Conservation (phyloP, 306 rosid genomes). For the Cucurbita maxima region DNA sequence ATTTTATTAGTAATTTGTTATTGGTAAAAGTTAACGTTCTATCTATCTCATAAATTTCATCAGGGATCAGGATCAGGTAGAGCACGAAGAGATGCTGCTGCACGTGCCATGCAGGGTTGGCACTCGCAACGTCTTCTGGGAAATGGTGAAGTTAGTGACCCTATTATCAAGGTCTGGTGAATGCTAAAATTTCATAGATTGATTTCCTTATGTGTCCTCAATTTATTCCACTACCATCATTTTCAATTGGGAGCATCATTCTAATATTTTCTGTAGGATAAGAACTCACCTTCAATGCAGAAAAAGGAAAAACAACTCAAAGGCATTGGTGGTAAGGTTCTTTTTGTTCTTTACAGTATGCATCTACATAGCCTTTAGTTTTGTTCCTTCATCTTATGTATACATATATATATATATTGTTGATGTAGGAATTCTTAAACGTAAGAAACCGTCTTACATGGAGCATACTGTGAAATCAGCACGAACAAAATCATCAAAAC, state of each 20-base stretch:
- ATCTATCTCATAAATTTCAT: not conserved
- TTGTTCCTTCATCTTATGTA: conserved; percentile 10
- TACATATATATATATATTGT: not conserved
- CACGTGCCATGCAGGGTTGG: conserved; percentile 99
- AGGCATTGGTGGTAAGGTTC: conserved; percentile 63
- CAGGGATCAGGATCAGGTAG: conserved; percentile 83
- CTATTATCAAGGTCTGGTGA: conserved; percentile 66
- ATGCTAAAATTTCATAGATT: conserved; percentile 11
- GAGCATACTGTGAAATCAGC: conserved; percentile 62
- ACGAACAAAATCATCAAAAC: conserved; percentile 58
- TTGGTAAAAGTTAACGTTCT: not conserved
- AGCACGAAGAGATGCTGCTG: conserved; percentile 94
- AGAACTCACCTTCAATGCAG: conserved; percentile 48
- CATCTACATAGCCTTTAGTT: not conserved
- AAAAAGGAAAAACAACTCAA: conserved; percentile 94
- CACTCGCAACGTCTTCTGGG: conserved; percentile 93
- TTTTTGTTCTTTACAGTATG: conserved; percentile 1
- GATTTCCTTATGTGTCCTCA: not conserved
- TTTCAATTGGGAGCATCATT: not conserved
- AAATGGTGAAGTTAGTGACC: conserved; percentile 94
- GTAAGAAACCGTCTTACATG: conserved; percentile 64
- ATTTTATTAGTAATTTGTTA: not conserved
- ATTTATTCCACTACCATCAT: not conserved
- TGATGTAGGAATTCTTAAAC: conserved; percentile 61
- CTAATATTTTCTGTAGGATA: conserved; percentile 41